phyloP scores from a whole-genome alignment of 208 protist species.

The Acanthamoeba lenticulata region DNA sequence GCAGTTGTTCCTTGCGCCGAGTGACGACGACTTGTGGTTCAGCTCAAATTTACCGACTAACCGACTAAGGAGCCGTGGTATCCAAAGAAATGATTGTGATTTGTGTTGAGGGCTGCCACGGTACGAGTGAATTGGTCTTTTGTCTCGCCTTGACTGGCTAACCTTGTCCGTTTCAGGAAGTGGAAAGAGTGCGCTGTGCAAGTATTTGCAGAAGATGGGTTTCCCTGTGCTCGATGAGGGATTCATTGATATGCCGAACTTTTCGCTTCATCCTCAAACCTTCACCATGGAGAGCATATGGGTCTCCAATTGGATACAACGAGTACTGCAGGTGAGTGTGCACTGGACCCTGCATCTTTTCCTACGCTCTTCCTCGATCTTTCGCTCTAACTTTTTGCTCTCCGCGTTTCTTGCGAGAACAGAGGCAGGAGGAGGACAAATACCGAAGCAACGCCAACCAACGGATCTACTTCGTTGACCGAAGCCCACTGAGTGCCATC shows the following conservation, averaged over 20 bases:
- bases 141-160: neutral
- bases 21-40: neutral
- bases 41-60: neutral
- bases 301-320: conserved; percentile 57
- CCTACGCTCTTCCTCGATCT: neutral
- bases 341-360: neutral
- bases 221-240: conserved; percentile 56
- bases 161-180: neutral
- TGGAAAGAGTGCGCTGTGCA: conserved; percentile 51
- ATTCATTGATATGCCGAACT: conserved; percentile 57
- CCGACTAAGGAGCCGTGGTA: neutral
- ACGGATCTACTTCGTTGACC: conserved; percentile 50
- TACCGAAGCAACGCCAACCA: neutral
- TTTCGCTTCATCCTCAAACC: conserved; percentile 35
- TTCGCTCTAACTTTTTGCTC: neutral
- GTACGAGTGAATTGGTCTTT: neutral
- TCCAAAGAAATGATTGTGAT: conserved; percentile 42
- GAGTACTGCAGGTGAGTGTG: neutral
- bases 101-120: conserved; percentile 58
- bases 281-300: conserved; percentile 69
- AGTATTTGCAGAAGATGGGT: conserved; percentile 35
- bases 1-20: neutral
- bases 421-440: conserved; percentile 48
- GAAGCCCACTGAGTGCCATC: neutral
- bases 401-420: neutral